Percentiles rank a stretch among this genome's conserved stretches.
These are phyloP conservation scores for Solioccasus polychromus DNA, from an alignment of 768 basidiomycete species.

Conservation along the genomic window DNA sequence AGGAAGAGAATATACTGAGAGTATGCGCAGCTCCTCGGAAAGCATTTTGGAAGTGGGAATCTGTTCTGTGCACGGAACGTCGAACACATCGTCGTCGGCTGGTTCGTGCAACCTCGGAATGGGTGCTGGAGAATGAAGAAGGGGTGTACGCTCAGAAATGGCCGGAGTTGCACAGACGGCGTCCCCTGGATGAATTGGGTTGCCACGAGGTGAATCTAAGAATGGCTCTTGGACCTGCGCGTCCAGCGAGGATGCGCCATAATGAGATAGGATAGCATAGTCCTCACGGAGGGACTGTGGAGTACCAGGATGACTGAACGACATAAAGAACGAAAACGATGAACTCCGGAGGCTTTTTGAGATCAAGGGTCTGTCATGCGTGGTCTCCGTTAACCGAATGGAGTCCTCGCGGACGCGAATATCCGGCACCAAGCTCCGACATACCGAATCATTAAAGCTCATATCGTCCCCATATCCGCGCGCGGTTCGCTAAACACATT, in stretches of 20 bases:
- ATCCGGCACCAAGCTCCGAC: no score
- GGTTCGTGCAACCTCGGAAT: constrained; percentile 58
- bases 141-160: constrained; percentile 54
- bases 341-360: no score
- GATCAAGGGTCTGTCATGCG: no score
- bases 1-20: constrained; percentile 64
- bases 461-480: no score
- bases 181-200: constrained; percentile 13
- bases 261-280: constrained; percentile 59
- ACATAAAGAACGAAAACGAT: constrained; percentile 13
- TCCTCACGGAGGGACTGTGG: constrained; percentile 56
- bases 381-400: constrained; percentile 2
- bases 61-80: constrained; percentile 14
- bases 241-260: constrained; percentile 32
- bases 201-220: constrained; percentile 17
- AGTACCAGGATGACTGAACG: constrained; percentile 13
- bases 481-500: no score
- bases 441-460: no score
- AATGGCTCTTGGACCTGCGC: constrained; percentile 1
- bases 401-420: no score
- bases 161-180: background rate
- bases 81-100: constrained; percentile 26
- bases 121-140: constrained; percentile 44
- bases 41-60: constrained; percentile 34
- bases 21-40: constrained; percentile 57